A percentile compares a stretch with the other conserved stretches of the same genome.
Evolutionary conservation across 768 basidiomycete genomes (phyloP).

Genomic region (Hericium erinaceus): DNA sequence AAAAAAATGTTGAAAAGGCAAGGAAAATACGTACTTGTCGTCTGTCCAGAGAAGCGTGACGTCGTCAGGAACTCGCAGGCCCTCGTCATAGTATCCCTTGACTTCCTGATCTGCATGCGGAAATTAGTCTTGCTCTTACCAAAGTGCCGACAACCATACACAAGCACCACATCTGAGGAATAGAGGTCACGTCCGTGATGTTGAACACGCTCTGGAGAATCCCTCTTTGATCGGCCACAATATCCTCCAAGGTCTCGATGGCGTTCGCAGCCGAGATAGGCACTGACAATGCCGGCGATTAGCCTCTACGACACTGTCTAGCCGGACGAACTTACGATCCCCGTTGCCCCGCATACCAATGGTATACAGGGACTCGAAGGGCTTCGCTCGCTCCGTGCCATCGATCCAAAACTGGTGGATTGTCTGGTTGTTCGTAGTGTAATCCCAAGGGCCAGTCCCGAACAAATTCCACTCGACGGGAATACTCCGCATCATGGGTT

Average conservation of each 20-base stretch:
- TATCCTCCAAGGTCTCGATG: slow-evolving; percentile 41
- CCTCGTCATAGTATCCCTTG: slow-evolving; percentile 55
- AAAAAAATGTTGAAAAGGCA: background rate
- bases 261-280: slow-evolving; percentile 37
- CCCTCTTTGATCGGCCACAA: slow-evolving; percentile 49
- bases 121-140: background rate
- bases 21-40: slow-evolving; percentile 40
- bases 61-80: slow-evolving; percentile 53
- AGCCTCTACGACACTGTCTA: too few species aligned
- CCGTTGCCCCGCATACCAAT: slow-evolving; percentile 62
- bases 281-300: slow-evolving; percentile 22
- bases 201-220: slow-evolving; percentile 47
- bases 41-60: slow-evolving; percentile 61
- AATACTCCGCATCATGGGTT: slow-evolving; percentile 66
- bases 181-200: slow-evolving; percentile 32
- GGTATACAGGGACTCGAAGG: slow-evolving; percentile 55
- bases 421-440: slow-evolving; percentile 39
- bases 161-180: slow-evolving; percentile 61
- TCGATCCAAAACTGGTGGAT: slow-evolving; percentile 55
- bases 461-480: slow-evolving; percentile 56
- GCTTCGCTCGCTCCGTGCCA: slow-evolving; percentile 47
- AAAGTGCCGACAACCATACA: slow-evolving; percentile 26
- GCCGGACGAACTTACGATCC: slow-evolving; percentile 19
- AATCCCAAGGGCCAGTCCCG: slow-evolving; percentile 55
- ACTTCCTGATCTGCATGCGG: slow-evolving; percentile 43